phyloP scores from a whole-genome alignment of 2,329 filamentous ascomycete genomes.

The Harringtonia aguacate region DNA sequence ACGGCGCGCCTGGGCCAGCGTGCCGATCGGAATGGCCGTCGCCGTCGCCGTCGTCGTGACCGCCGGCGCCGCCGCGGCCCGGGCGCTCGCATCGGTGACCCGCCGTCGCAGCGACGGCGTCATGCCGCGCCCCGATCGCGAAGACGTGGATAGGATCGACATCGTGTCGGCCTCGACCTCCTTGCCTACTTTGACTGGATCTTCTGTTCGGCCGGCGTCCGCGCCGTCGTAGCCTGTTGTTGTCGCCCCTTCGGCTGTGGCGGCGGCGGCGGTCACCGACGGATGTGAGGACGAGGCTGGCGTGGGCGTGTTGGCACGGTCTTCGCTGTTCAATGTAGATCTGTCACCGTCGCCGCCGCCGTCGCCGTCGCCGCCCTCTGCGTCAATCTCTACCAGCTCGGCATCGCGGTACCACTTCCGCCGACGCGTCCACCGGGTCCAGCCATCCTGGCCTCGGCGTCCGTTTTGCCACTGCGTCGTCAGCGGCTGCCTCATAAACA shows the following conservation, averaged over 20 bases:
- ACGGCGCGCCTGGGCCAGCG: slow-evolving; percentile 23
- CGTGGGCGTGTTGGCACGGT: slow-evolving; percentile 30
- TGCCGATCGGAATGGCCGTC: slow-evolving; percentile 11
- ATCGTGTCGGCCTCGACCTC: slow-evolving; percentile 27
- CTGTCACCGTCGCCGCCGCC: no score
- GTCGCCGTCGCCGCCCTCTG: no score
- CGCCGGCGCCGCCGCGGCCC: slow-evolving; percentile 11
- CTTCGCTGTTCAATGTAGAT: slow-evolving; percentile 26
- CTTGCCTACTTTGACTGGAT: not conserved
- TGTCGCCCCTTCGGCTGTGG: slow-evolving; percentile 7
- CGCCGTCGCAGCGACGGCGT: slow-evolving; percentile 29
- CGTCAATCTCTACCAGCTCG: slow-evolving; percentile 70
- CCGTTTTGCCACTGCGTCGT: slow-evolving; percentile 71
- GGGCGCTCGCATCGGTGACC: slow-evolving; percentile 22
- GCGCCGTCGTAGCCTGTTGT: slow-evolving; percentile 3
- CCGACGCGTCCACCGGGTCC: slow-evolving; percentile 86
- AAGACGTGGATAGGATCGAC: slow-evolving; percentile 38
- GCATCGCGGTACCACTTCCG: slow-evolving; percentile 96
- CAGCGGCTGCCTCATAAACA: slow-evolving; percentile 2
- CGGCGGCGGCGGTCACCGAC: slow-evolving; percentile 6
- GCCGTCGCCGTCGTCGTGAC: slow-evolving; percentile 5
- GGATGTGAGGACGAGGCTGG: slow-evolving; percentile 17
- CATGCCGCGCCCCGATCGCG: slow-evolving; percentile 27
- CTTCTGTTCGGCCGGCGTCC: not conserved
- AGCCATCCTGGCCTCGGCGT: slow-evolving; percentile 74